Evolutionary conservation across 2,329 filamentous ascomycete species (phyloP).

Genomic region (Penicillium sp.): DNA sequence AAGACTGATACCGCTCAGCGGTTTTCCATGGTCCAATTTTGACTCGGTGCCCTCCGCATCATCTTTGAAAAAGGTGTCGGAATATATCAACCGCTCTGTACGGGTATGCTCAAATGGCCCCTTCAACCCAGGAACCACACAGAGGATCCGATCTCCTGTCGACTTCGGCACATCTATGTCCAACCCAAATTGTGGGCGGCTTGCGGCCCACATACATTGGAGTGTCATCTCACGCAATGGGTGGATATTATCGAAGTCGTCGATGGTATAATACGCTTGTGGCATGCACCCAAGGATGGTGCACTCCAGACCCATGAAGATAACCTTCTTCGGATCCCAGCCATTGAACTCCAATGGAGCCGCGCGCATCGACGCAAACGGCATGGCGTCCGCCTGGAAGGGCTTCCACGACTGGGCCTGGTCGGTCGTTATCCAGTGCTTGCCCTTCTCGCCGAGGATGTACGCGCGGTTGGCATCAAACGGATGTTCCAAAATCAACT

Average conservation of each 20-base stretch:
- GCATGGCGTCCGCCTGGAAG: constrained; percentile 64
- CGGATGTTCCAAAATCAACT: constrained; percentile 70
- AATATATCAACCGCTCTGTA: constrained; percentile 75
- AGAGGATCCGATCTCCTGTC: constrained; percentile 71
- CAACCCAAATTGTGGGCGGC: constrained; percentile 63
- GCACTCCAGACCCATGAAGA: constrained; percentile 76
- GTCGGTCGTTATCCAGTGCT: constrained; percentile 81
- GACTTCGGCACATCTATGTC: constrained; percentile 57
- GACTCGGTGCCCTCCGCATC: constrained; percentile 63
- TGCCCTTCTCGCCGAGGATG: constrained; percentile 65
- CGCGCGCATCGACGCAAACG: constrained; percentile 51
- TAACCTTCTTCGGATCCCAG: constrained; percentile 75
- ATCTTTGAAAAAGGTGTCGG: constrained; percentile 75
- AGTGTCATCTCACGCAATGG: constrained; percentile 65
- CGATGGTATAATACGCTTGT: constrained; percentile 69
- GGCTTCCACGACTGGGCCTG: constrained; percentile 75
- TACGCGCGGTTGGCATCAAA: constrained; percentile 78
- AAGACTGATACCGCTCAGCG: constrained; percentile 70
- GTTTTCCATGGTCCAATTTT: constrained; percentile 68
- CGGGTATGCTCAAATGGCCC: constrained; percentile 60
- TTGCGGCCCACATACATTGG: constrained; percentile 86
- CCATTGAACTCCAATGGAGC: constrained; percentile 74
- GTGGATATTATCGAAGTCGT: constrained; percentile 74
- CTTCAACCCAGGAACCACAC: constrained; percentile 71
- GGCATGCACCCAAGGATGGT: constrained; percentile 62